phyloP scores from a whole-genome alignment of 2,329 filamentous ascomycete species.

The Conoideocrella luteorostrata region DNA sequence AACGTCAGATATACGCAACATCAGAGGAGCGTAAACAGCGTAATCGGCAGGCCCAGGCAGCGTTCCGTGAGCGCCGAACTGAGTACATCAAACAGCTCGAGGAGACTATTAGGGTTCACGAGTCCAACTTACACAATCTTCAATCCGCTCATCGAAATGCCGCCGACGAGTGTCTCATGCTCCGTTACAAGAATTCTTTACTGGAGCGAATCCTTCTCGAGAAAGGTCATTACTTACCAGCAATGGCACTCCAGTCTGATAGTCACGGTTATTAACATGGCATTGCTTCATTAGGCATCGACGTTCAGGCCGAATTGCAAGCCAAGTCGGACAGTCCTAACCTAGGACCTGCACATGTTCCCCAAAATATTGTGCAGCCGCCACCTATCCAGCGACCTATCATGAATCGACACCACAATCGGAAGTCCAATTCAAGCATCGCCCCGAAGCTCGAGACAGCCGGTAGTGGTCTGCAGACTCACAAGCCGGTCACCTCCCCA shows the following conservation, averaged over 20 bases:
- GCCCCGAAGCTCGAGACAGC: conserved; percentile 65
- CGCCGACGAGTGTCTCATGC: conserved; percentile 94
- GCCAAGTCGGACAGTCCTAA: conserved; percentile 87
- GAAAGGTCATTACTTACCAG: conserved; percentile 59
- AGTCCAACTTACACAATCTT: conserved; percentile 85
- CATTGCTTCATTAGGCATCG: conserved; percentile 61
- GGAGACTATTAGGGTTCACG: conserved; percentile 93
- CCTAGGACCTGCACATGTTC: conserved; percentile 62
- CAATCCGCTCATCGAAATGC: conserved; percentile 92
- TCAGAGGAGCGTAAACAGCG: conserved; percentile 98
- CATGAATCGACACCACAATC: conserved; percentile 69
- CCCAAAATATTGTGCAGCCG: conserved; percentile 62
- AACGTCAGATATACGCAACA: conserved; percentile 83
- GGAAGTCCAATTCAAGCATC: conserved; percentile 66
- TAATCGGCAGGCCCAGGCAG: conserved; percentile 93
- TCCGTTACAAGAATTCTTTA: conserved; percentile 96
- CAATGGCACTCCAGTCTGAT: not conserved
- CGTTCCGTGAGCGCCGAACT: conserved; percentile 90
- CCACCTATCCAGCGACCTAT: conserved; percentile 75
- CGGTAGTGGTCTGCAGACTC: conserved; percentile 36
- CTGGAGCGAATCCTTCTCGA: conserved; percentile 92
- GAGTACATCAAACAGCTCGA: conserved; percentile 99
- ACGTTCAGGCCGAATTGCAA: conserved; percentile 91
- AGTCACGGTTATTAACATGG: conserved; percentile 2
- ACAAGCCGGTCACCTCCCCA: conserved; percentile 56